Evolutionary conservation across 2,329 filamentous ascomycete genomes (phyloP).

Genomic region (Epichloe typhina): DNA sequence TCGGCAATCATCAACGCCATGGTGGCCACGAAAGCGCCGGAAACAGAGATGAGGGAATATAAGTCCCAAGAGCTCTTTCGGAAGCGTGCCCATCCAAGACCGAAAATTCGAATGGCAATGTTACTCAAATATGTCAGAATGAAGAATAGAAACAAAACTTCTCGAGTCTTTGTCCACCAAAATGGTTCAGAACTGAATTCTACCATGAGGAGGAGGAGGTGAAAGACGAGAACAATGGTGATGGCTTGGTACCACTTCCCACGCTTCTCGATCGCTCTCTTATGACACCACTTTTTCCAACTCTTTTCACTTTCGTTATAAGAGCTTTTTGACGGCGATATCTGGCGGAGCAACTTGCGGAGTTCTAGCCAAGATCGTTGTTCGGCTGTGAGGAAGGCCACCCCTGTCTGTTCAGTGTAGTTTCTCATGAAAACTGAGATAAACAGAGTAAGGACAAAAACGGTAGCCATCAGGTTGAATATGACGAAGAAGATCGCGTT

Average conservation of each 20-base stretch:
- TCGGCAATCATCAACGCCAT: constrained; percentile 61
- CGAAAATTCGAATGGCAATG: constrained; percentile 69
- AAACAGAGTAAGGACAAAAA: constrained; percentile 93
- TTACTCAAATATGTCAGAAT: constrained; percentile 75
- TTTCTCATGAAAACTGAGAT: constrained; percentile 99
- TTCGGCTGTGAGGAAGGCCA: constrained; percentile 88
- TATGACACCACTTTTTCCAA: constrained; percentile 92
- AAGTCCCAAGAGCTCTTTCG: constrained; percentile 90
- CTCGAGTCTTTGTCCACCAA: constrained; percentile 59
- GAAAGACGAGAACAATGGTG: constrained; percentile 66
- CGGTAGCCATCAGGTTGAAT: constrained; percentile 91
- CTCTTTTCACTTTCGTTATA: constrained; percentile 61
- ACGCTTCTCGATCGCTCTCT: constrained; percentile 83
- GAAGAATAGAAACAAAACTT: constrained; percentile 66
- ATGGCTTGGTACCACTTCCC: constrained; percentile 81
- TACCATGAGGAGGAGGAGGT: constrained; percentile 68
- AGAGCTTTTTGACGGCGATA: constrained; percentile 87
- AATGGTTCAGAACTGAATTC: constrained; percentile 70
- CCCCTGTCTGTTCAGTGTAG: constrained; percentile 96
- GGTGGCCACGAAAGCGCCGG: constrained; percentile 64
- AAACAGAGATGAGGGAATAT: constrained; percentile 69
- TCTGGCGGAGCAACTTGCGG: constrained; percentile 79
- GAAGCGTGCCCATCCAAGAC: constrained; percentile 85
- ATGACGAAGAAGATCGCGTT: constrained; percentile 91
- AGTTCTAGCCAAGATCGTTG: constrained; percentile 95